Evolutionary conservation across 2,329 filamentous ascomycete species (phyloP).

Genomic region (Aspergillus persii): DNA sequence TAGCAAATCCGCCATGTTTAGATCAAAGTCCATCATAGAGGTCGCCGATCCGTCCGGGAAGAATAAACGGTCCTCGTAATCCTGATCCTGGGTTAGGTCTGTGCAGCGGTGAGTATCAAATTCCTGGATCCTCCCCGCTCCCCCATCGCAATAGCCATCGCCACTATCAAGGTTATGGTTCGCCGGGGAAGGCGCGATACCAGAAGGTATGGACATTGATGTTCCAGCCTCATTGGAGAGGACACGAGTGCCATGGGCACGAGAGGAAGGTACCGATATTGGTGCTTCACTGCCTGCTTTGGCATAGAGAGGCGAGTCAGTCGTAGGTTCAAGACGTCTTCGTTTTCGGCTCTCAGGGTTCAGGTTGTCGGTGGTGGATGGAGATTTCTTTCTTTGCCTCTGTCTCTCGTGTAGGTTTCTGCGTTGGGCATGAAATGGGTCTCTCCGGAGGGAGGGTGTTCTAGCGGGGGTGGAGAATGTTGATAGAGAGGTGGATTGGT

Average conservation of each 20-base stretch:
- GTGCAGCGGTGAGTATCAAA: neutral
- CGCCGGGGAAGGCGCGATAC: neutral
- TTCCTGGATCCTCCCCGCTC: neutral
- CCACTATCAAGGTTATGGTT: neutral
- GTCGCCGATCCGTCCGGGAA: neutral
- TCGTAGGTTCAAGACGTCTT: neutral
- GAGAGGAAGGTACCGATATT: too few relatives aligned
- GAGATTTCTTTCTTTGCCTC: neutral
- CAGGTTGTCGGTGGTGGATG: neutral
- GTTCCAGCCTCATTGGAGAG: neutral
- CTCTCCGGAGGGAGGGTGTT: neutral
- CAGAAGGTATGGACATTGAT: neutral
- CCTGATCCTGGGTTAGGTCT: neutral
- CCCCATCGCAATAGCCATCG: neutral
- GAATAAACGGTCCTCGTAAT: neutral
- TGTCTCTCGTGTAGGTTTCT: neutral
- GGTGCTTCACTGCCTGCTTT: too few relatives aligned
- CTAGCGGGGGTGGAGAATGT: neutral
- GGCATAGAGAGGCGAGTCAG: neutral
- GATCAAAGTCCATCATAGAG: conserved; percentile 24
- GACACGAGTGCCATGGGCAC: too few relatives aligned
- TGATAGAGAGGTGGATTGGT: neutral
- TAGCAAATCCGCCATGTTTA: conserved; percentile 33
- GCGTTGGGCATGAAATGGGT: neutral
- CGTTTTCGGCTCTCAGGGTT: neutral